Base-by-base conservation (phyloP, 2,329 filamentous ascomycete genomes). In the Sporothrix globosa region DNA sequence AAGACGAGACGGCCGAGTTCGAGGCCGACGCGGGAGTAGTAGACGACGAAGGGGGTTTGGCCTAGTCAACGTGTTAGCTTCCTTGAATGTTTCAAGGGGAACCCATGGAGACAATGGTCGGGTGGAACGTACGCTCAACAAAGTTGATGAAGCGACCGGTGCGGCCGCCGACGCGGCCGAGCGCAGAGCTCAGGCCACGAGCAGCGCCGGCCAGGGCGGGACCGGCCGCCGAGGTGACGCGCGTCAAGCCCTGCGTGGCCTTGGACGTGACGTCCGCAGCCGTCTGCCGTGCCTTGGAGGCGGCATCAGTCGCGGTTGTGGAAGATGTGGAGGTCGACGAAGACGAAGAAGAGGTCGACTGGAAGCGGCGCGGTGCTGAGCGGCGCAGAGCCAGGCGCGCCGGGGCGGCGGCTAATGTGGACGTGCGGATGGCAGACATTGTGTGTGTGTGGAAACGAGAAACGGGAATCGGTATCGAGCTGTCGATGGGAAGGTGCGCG, bases 1-100 rank as follows among this genome's bases (percentile, higher is more conserved):
- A 93, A 93, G 75, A 98, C 88, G 76, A 97, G 87, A 87, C 92
- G 97, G 80, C 87, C 87, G 72, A 98, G 86, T 86, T 99, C 96
- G 74, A 94, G 83, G 77, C 87, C 91, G 79, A 98, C 95, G 81
- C 90, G 92, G 78, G 91, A 90, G 86, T 98, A 99, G 88, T 97
- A 97, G 80, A 96, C 80, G 74, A 93, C 90, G 73, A 90, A 90
- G 76, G 96, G 96, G 76, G 94, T 88, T 84, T 96, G 87, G 81
- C 90, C 95, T 97, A 79, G 27, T 30, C 27, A 30, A 46, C 53
- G 44, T 69, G 48, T 52, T 41, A 67, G 56, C 19, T 44, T 14
- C 11, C 41, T 44, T 10, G 9, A 13, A 3, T 44, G 41, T 44
- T 44, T 44, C 27, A 30, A 30, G 3, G 27, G 27, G 27, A 44